Base-by-base conservation (phyloP, 73 alveolate species). In the Symbiodinium pilosum region DNA sequence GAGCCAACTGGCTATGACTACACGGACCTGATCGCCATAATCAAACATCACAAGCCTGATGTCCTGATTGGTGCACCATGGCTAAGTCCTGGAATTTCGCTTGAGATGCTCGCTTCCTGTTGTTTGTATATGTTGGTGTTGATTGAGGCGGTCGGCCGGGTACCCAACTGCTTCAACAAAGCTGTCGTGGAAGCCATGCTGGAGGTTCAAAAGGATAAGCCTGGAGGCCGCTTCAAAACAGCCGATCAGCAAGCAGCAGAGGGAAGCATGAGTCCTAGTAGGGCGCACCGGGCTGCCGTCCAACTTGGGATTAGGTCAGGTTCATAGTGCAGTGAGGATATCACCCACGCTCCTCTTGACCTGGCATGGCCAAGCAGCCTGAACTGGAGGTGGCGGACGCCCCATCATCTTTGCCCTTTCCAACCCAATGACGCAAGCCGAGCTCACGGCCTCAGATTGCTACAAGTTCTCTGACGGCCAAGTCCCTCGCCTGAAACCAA, bases 391-490 rank as follows among this genome's bases (percentile, higher is more conserved):
- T 21, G 97, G 97, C 24, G 98, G 92, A 34, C 54, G 98, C 34
- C 98, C 98, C 68, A 77, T 93, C 83, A 93, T 93, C 44, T 93
- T 93, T 36, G 98, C 98, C 12, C 98, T 93, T 20, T 93, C 98
- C 43, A 93, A 93, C 68, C 98, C 92, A 43, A 75, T 75, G 98
- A 75, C 89, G 39, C 98, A 93, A 52, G 98, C 98, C 26, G 98
- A 93, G 44, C 41, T 93, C 68, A 93, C 98, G 3, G 98, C 98
- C 36, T 83, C 54, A 32, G 97, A 91, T 69, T 91, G 97, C 97
- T 91, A 91, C 97, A 91, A 91, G 56, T 91, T 91, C 88, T 91
- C 97, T 1, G 88, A 91, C 28, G 97, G 97, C 1, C 77, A 91
- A 75, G 97, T 32, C 56, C 43, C 34, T 41, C 32, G 42, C n/a